Evolutionary conservation across 1,284 basidiomycete species (phyloP).

Genomic region (Ceratorhiza oryzae-sativae): DNA sequence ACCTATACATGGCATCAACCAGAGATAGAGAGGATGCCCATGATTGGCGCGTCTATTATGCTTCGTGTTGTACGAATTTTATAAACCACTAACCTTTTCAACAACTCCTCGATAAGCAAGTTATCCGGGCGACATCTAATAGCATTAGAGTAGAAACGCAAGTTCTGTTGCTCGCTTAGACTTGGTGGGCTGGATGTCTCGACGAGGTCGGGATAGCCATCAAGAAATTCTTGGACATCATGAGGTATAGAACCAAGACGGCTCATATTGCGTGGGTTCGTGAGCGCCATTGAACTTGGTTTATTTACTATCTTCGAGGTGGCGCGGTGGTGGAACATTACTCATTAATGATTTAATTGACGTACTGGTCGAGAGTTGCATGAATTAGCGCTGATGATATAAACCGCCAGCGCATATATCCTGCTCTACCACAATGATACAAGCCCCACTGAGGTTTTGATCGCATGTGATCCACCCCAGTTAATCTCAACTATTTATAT

Average conservation of each 20-base stretch:
- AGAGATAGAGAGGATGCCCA: background rate
- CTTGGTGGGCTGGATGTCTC: constrained; percentile 30
- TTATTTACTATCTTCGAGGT: background rate
- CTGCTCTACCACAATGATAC: no score
- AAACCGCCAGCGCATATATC: no score
- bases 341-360: background rate
- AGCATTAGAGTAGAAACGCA: constrained; percentile 69
- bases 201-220: constrained; percentile 64
- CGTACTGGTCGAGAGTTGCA: background rate
- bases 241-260: constrained; percentile 52
- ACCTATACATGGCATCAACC: constrained; percentile 54
- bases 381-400: background rate
- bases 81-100: constrained; percentile 58
- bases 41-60: background rate
- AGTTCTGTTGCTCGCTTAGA: constrained; percentile 56
- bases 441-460: no score
- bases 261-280: background rate
- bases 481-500: no score
- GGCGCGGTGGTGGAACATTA: background rate
- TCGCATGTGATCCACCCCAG: no score
- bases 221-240: constrained; percentile 69
- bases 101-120: constrained; percentile 67
- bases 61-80: no score
- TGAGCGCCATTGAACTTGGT: background rate
- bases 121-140: constrained; percentile 67